Percentiles rank a stretch among this genome's conserved stretches.
Conservation (phyloP, 192 early-diverging fungal species). For the Gryganskiella cystojenkinii region DNA sequence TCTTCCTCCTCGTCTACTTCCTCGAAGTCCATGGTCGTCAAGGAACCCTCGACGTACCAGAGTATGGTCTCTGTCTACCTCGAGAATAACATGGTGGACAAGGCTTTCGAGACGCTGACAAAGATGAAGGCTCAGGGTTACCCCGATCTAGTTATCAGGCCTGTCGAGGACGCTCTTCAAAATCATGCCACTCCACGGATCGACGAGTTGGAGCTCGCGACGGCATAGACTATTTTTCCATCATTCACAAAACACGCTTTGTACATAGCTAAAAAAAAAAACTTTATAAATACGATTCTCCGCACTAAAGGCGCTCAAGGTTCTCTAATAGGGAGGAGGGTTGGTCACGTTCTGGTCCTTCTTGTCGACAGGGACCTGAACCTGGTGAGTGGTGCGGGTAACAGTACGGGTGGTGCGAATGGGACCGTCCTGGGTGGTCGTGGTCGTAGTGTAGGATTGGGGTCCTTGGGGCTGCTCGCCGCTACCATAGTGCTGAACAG, state of each 20-base stretch:
- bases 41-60: conserved; percentile 70
- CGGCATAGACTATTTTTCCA: no score
- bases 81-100: conserved; percentile 50
- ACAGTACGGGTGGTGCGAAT: conserved; percentile 12
- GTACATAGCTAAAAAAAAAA: no score
- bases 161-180: conserved; percentile 42
- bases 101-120: conserved; percentile 40
- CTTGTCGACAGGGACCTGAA: neutral
- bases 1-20: conserved; percentile 23
- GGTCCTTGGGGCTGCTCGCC: conserved; percentile 1
- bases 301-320: no score
- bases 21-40: conserved; percentile 42
- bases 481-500: neutral
- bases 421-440: conserved; percentile 1
- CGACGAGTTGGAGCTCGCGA: no score
- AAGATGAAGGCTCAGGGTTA: conserved; percentile 44
- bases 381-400: conserved; percentile 12
- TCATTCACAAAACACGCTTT: no score
- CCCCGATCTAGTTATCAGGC: conserved; percentile 46
- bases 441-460: neutral
- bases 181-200: neutral
- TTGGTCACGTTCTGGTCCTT: neutral
- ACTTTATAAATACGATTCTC: no score
- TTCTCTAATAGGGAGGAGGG: neutral
- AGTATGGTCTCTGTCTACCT: conserved; percentile 66